Evolutionary conservation across 2,329 filamentous ascomycete species (phyloP).

Genomic region (Trichoderma cornu-damae): DNA sequence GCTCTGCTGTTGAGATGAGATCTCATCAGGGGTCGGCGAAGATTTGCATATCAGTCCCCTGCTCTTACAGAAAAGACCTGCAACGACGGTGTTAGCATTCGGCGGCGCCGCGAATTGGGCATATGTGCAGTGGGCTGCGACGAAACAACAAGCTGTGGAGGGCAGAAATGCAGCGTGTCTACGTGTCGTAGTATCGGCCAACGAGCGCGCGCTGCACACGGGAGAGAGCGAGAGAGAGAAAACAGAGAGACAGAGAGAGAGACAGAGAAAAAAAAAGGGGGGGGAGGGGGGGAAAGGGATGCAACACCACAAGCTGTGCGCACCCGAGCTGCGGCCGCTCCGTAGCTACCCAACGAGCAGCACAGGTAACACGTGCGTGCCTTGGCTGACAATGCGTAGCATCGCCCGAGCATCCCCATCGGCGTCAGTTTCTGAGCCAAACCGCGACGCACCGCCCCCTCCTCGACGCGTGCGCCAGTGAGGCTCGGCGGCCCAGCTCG

Average conservation of each 20-base stretch:
- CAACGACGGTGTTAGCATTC: neutral
- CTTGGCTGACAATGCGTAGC: neutral
- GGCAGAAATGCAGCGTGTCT: neutral
- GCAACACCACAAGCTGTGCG: neutral
- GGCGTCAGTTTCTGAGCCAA: neutral
- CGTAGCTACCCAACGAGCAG: neutral
- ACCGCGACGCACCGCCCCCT: neutral
- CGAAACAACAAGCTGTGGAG: neutral
- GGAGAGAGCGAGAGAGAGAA: neutral
- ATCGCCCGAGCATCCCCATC: neutral
- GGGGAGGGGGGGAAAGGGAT: neutral
- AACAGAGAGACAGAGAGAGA: neutral
- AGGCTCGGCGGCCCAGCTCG: conserved; percentile 4
- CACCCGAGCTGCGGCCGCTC: neutral
- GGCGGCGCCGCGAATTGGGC: neutral
- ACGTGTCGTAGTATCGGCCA: conserved; percentile 3
- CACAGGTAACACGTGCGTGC: neutral
- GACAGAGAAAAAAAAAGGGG: neutral
- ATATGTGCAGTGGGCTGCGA: neutral
- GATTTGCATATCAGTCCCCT: conserved; percentile 33
- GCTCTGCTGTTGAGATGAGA: conserved; percentile 2
- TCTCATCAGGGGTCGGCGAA: conserved; percentile 21
- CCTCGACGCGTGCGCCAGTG: conserved; percentile 1
- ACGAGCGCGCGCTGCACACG: neutral
- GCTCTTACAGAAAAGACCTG: conserved; percentile 34